phyloP scores from a whole-genome alignment of 306 rosid genomes.

The Vigna nakashimae region DNA sequence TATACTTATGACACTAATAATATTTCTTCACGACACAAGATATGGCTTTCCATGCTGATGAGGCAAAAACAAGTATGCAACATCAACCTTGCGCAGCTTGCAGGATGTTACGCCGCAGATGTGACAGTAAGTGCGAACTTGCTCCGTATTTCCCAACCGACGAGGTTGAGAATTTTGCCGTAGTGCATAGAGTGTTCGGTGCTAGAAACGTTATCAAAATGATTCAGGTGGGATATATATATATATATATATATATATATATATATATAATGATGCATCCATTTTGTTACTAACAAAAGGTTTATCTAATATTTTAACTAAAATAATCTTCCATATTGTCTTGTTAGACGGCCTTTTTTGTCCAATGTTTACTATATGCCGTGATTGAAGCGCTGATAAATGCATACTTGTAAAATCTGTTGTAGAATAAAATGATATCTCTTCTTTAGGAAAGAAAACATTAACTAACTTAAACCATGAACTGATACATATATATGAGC shows the following conservation, averaged over 20 bases:
- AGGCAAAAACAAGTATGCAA: slow-evolving; percentile 6
- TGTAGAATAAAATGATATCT: too few relatives aligned
- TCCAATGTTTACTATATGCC: too few relatives aligned
- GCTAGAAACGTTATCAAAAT: slow-evolving; percentile 53
- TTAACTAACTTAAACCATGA: too few relatives aligned
- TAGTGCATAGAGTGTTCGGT: slow-evolving; percentile 48
- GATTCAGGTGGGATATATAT: slow-evolving; percentile 46
- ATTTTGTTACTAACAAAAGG: background rate
- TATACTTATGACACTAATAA: background rate
- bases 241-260: slow-evolving; percentile 9
- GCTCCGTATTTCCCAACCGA: slow-evolving; percentile 49
- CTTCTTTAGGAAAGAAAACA: too few relatives aligned
- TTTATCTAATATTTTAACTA: background rate
- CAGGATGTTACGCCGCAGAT: slow-evolving; percentile 48
- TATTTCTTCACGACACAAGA: background rate
- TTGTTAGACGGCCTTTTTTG: too few relatives aligned
- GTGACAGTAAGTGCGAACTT: slow-evolving; percentile 44
- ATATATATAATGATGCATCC: background rate
- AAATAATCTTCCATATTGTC: background rate
- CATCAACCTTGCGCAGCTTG: slow-evolving; percentile 54
- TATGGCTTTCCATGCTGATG: slow-evolving; percentile 19
- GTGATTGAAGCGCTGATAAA: too few relatives aligned
- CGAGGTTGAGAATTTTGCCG: slow-evolving; percentile 39
- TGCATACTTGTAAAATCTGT: too few relatives aligned
- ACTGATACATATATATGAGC: too few relatives aligned